A percentile compares a stretch with the other conserved stretches of the same genome.
Evolutionary conservation across 306 rosid genomes (phyloP).

Genomic region (Lathyrus oleraceus): DNA sequence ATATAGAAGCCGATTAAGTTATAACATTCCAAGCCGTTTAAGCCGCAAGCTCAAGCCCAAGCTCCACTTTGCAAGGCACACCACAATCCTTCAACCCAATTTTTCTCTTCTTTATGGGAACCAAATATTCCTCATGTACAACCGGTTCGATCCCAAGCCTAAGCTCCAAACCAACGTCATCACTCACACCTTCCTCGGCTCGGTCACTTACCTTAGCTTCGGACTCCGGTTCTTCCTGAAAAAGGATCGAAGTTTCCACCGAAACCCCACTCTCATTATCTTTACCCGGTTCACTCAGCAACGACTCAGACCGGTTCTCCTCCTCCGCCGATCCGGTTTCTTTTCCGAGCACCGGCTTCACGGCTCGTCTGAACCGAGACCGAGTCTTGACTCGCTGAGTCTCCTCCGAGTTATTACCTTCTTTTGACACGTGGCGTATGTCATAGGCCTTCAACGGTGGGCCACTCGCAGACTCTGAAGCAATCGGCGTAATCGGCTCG

Average conservation of each 20-base stretch:
- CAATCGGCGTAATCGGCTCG: slow-evolving; percentile 67
- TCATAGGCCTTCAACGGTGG: slow-evolving; percentile 83
- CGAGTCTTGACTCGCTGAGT: slow-evolving; percentile 48
- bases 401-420: slow-evolving; percentile 51
- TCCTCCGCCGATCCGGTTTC: not conserved
- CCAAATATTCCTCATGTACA: slow-evolving; percentile 50
- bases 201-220: not conserved
- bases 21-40: not conserved
- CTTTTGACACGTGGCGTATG: slow-evolving; percentile 86
- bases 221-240: slow-evolving; percentile 47
- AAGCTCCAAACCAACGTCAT: slow-evolving; percentile 68
- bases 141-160: slow-evolving; percentile 68
- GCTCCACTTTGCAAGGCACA: slow-evolving; percentile 16
- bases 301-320: slow-evolving; percentile 55
- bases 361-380: slow-evolving; percentile 47
- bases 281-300: slow-evolving; percentile 67
- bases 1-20: slow-evolving; percentile 22
- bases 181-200: slow-evolving; percentile 23
- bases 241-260: slow-evolving; percentile 41
- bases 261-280: slow-evolving; percentile 72
- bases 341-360: slow-evolving; percentile 43
- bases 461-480: slow-evolving; percentile 68
- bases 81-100: slow-evolving; percentile 24
- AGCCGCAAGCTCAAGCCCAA: slow-evolving; percentile 52
- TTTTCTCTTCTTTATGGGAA: slow-evolving; percentile 80